Conservation (phyloP, 2,329 filamentous ascomycete species). For the Grosmannia penicillata region DNA sequence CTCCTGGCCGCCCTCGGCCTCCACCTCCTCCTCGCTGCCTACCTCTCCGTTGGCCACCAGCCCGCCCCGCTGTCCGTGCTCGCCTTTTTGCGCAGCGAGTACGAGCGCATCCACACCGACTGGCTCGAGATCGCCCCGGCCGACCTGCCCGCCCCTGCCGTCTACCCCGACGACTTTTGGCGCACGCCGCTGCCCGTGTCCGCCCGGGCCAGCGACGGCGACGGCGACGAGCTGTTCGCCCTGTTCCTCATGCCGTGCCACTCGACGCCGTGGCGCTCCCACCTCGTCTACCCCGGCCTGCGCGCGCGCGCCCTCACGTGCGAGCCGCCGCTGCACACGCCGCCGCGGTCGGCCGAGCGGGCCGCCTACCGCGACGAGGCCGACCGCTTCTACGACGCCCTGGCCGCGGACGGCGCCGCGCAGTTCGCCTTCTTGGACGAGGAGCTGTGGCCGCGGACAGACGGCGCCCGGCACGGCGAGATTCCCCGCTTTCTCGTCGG, state of each 20-base stretch:
- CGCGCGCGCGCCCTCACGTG: constrained; percentile 76
- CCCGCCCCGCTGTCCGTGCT: constrained; percentile 64
- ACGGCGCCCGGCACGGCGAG: constrained; percentile 12
- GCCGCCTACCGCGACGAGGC: constrained; percentile 71
- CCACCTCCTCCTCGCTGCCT: constrained; percentile 59
- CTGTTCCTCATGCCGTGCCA: constrained; percentile 94
- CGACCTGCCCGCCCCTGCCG: constrained; percentile 18
- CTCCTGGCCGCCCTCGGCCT: constrained; percentile 42
- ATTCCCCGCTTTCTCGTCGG: constrained; percentile 44
- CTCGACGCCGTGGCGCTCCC: constrained; percentile 85
- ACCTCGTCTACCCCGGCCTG: constrained; percentile 62
- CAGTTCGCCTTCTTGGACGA: constrained; percentile 34
- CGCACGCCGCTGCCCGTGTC: constrained; percentile 3
- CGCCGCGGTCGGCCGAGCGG: constrained; percentile 44
- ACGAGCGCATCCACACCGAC: constrained; percentile 41
- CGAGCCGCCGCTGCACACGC: constrained; percentile 65
- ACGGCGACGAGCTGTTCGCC: constrained; percentile 38
- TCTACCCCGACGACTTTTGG: constrained; percentile 13
- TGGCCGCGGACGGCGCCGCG: constrained; percentile 9
- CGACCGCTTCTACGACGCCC: constrained; percentile 71
- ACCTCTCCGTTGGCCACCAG: constrained; percentile 67
- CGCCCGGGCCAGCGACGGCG: constrained; percentile 5
- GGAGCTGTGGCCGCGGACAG: constrained; percentile 30
- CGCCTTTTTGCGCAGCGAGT: constrained; percentile 58
- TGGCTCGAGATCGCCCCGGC: constrained; percentile 16